These are phyloP conservation scores for Nyctanthes arbortristis DNA, from an alignment of 257 asterid genomes.

Conservation along the genomic window DNA sequence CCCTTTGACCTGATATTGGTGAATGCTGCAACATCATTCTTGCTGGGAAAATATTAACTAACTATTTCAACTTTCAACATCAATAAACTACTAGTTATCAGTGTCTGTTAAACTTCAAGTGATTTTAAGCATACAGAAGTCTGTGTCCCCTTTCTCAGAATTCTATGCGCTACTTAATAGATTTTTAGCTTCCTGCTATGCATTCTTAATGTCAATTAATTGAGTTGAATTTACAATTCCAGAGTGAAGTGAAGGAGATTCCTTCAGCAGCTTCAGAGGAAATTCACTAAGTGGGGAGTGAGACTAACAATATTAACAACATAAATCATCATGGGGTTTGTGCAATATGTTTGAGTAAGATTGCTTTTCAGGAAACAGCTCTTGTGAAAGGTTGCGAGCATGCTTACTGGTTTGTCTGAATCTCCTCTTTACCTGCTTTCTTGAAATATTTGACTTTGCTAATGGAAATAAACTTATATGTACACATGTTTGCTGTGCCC, in stretches of 20 bases:
- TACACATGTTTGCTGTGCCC: neutral
- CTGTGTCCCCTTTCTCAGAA: neutral
- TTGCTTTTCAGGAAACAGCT: constrained; percentile 78
- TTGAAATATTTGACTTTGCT: neutral
- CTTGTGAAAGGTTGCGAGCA: constrained; percentile 99
- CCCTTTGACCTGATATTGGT: too few relatives aligned
- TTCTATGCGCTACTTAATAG: neutral
- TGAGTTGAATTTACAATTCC: constrained; percentile 32
- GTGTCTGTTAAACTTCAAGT: neutral
- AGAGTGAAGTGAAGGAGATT: constrained; percentile 32
- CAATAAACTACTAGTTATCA: neutral
- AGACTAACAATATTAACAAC: constrained; percentile 24
- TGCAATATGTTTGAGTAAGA: constrained; percentile 75
- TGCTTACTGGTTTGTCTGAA: constrained; percentile 87
- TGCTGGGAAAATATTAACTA: too few relatives aligned
- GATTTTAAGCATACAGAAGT: neutral
- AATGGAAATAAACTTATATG: neutral
- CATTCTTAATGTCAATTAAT: constrained; percentile 10
- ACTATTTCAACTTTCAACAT: too few relatives aligned
- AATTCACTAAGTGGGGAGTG: constrained; percentile 27
- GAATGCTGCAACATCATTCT: too few relatives aligned
- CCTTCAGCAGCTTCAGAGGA: constrained; percentile 35
- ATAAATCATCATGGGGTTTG: constrained; percentile 61
- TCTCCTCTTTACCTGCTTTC: constrained; percentile 12
- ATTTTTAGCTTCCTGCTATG: neutral